Conservation (phyloP, 2,329 filamentous ascomycete species). For the Cordyceps farinosa region DNA sequence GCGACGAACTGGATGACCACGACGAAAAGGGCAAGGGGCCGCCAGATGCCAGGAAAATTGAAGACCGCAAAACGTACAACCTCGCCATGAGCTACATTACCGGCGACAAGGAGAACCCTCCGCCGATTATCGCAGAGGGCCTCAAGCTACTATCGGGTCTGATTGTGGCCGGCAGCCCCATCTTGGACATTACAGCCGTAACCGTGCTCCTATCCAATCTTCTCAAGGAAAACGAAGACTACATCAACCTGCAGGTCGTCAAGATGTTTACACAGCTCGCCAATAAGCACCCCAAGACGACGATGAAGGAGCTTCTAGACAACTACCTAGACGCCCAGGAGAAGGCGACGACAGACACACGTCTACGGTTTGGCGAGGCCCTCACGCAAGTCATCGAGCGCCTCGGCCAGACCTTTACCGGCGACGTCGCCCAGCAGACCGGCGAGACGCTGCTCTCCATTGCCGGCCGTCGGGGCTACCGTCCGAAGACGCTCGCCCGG, state of each 20-base stretch:
- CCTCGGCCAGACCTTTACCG: slow-evolving; percentile 53
- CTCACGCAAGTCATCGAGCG: slow-evolving; percentile 61
- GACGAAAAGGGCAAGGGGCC: slow-evolving; percentile 36
- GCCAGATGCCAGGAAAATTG: slow-evolving; percentile 44
- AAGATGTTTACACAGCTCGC: slow-evolving; percentile 62
- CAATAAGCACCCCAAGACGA: slow-evolving; percentile 58
- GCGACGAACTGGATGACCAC: slow-evolving; percentile 49
- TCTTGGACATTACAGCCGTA: slow-evolving; percentile 64
- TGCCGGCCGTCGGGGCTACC: slow-evolving; percentile 59
- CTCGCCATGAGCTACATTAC: slow-evolving; percentile 64
- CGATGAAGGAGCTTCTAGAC: slow-evolving; percentile 60
- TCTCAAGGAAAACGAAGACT: slow-evolving; percentile 65
- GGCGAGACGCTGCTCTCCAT: slow-evolving; percentile 59
- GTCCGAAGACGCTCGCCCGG: slow-evolving; percentile 55
- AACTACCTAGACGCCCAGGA: slow-evolving; percentile 64
- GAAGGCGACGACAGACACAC: slow-evolving; percentile 55
- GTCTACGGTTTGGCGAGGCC: slow-evolving; percentile 67
- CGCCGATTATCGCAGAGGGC: slow-evolving; percentile 64
- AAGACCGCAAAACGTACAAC: slow-evolving; percentile 60
- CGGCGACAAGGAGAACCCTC: slow-evolving; percentile 53
- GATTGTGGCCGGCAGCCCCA: slow-evolving; percentile 50
- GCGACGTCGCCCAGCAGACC: slow-evolving; percentile 49
- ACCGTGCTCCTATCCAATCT: slow-evolving; percentile 62
- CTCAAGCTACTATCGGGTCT: slow-evolving; percentile 57
- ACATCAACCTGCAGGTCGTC: slow-evolving; percentile 66